Conservation (phyloP, 2,329 filamentous ascomycete species). For the Bimuria novae-zelandiae region DNA sequence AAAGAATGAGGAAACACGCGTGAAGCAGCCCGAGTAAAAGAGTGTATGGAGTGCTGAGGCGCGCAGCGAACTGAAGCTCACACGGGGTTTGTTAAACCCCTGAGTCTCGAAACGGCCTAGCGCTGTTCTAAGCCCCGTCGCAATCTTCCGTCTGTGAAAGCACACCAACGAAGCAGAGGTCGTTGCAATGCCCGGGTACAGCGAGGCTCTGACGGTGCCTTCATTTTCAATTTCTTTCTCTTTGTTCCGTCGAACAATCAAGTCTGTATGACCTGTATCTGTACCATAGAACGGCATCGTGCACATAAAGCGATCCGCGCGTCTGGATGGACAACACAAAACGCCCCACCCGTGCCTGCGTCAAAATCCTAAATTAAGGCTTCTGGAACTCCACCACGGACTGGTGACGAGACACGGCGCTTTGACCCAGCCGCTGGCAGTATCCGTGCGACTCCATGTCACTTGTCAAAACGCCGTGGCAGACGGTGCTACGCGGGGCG, state of each 20-base stretch:
- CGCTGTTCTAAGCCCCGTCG: not conserved
- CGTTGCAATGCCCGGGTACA: not conserved
- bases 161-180: not conserved
- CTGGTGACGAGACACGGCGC: constrained; percentile 4
- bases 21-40: constrained; percentile 40
- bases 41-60: constrained; percentile 30
- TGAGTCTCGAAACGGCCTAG: not conserved
- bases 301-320: constrained; percentile 3
- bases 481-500: not conserved
- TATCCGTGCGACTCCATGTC: constrained; percentile 4
- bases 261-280: not conserved
- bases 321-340: constrained; percentile 3
- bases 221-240: not conserved
- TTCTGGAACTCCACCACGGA: constrained; percentile 7
- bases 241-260: not conserved
- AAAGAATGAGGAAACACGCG: constrained; percentile 35
- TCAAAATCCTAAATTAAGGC: constrained; percentile 8
- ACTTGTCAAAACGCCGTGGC: constrained; percentile 6
- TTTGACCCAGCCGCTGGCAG: not conserved
- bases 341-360: constrained; percentile 7
- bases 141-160: not conserved
- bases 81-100: not conserved
- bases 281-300: not conserved
- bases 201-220: not conserved
- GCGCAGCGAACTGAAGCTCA: constrained; percentile 13